Conservation (phyloP, 352 stramenopile genomes). For the Phytophthora hibernalis region DNA sequence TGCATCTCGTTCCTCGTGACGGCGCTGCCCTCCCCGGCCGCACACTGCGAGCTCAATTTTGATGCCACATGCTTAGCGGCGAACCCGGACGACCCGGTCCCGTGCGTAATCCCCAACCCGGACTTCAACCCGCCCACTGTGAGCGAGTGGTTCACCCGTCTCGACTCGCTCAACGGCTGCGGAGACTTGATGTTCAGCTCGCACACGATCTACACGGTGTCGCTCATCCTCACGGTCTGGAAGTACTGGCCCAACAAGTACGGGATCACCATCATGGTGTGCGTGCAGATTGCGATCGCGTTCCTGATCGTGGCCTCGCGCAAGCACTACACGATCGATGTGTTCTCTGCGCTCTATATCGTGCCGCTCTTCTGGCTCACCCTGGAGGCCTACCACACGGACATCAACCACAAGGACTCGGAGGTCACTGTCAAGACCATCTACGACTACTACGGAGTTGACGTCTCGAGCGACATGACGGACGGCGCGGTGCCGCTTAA, state of each 20-base stretch:
- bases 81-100: slow-evolving; percentile 60
- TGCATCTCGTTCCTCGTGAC: slow-evolving; percentile 87
- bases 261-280: slow-evolving; percentile 75
- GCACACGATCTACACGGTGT: slow-evolving; percentile 93
- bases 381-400: slow-evolving; percentile 79
- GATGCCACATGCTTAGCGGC: slow-evolving; percentile 59
- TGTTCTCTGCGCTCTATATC: slow-evolving; percentile 91
- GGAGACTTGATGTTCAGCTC: slow-evolving; percentile 94
- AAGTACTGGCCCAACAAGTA: slow-evolving; percentile 91
- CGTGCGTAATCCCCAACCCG: slow-evolving; percentile 72
- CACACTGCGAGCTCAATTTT: slow-evolving; percentile 79
- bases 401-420: slow-evolving; percentile 86
- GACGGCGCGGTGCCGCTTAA: slow-evolving; percentile 32
- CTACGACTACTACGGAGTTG: slow-evolving; percentile 68
- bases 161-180: slow-evolving; percentile 87
- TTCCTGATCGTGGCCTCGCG: slow-evolving; percentile 89
- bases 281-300: slow-evolving; percentile 82
- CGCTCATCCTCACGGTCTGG: slow-evolving; percentile 83
- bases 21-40: slow-evolving; percentile 67
- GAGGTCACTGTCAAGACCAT: slow-evolving; percentile 70
- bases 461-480: slow-evolving; percentile 42
- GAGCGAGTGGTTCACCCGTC: slow-evolving; percentile 66
- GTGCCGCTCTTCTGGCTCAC: slow-evolving; percentile 87
- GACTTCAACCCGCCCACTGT: slow-evolving; percentile 71
- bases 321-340: slow-evolving; percentile 93